Conservation (phyloP, 441 rosid genomes). For the Syzygium syzygioides region DNA sequence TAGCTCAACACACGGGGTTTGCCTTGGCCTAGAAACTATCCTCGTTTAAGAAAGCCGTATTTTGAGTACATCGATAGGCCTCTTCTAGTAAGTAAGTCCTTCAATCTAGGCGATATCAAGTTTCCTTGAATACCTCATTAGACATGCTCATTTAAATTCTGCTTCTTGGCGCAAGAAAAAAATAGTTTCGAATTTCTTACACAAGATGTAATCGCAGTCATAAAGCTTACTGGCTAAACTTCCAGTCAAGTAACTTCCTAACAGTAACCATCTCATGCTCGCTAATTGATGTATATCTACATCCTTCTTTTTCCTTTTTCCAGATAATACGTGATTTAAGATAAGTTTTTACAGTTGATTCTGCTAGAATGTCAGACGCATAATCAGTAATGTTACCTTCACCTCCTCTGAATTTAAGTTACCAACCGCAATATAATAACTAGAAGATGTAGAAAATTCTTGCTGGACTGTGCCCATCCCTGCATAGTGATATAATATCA, state of each 20-base stretch:
- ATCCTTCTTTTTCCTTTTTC: background rate
- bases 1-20: background rate
- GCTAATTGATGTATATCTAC: background rate
- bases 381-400: constrained; percentile 22
- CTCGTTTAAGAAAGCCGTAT: background rate
- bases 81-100: background rate
- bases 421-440: constrained; percentile 40
- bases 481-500: constrained; percentile 5
- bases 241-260: background rate
- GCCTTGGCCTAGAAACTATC: background rate
- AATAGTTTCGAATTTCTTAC: background rate
- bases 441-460: constrained; percentile 24
- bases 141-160: background rate
- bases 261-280: background rate
- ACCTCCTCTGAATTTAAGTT: constrained; percentile 44
- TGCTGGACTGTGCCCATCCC: constrained; percentile 46
- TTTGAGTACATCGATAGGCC: background rate
- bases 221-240: background rate
- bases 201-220: background rate
- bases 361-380: background rate
- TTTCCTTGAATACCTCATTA: background rate
- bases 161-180: background rate
- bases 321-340: background rate
- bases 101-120: background rate
- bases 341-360: background rate